These are phyloP conservation scores for Yarrowia yakushimensis DNA, from an alignment of 805 yeast genomes.

Conservation along the genomic window DNA sequence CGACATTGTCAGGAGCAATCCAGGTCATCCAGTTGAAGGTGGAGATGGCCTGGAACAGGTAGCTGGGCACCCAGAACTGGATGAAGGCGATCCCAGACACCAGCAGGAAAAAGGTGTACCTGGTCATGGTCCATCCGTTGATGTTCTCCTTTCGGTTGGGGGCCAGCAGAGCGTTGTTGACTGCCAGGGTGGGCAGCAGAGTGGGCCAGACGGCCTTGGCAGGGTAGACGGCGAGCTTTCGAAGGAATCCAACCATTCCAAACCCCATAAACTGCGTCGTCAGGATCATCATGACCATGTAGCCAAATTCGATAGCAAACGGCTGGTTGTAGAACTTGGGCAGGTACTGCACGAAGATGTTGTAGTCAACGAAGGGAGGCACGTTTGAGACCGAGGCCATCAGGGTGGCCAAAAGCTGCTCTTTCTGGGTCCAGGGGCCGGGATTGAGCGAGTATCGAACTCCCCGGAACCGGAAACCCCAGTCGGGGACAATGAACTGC, in stretches of 20 bases:
- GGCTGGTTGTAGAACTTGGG: conserved; percentile 35
- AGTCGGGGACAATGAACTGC: conserved; percentile 32
- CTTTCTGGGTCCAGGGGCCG: conserved; percentile 63
- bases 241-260: conserved; percentile 62
- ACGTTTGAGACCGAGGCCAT: conserved; percentile 44
- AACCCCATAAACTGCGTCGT: conserved; percentile 63
- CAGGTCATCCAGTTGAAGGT: conserved; percentile 63
- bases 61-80: conserved; percentile 69
- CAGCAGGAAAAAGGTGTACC: conserved; percentile 48
- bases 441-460: conserved; percentile 49
- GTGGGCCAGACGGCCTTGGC: conserved; percentile 54
- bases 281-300: conserved; percentile 50
- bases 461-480: conserved; percentile 42
- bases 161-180: conserved; percentile 37
- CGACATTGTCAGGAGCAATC: conserved; percentile 51
- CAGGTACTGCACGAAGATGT: conserved; percentile 34
- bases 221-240: conserved; percentile 57
- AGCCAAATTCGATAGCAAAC: conserved; percentile 45
- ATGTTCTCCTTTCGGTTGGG: conserved; percentile 45
- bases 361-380: conserved; percentile 32
- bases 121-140: conserved; percentile 58
- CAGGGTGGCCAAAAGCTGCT: conserved; percentile 60
- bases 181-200: conserved; percentile 46
- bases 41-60: conserved; percentile 45
- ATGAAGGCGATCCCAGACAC: conserved; percentile 45